These are phyloP conservation scores for Pogostemon cablin DNA, from an alignment of 257 asterid species.

Conservation along the genomic window DNA sequence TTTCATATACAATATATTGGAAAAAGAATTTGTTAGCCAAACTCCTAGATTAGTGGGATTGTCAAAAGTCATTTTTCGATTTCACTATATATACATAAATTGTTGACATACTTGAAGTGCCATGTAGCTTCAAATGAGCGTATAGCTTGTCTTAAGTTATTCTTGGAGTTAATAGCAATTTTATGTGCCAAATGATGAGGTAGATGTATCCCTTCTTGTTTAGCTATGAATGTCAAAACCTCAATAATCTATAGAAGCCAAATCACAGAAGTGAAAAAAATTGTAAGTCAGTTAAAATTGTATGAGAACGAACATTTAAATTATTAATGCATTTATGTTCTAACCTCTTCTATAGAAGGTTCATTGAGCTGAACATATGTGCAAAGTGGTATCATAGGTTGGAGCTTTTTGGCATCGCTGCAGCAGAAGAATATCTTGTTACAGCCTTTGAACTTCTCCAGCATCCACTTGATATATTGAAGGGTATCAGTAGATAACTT, in stretches of 20 bases:
- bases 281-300: constrained; percentile 22
- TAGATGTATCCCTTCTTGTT: constrained; percentile 55
- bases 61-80: constrained; percentile 10
- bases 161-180: constrained; percentile 70
- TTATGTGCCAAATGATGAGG: constrained; percentile 57
- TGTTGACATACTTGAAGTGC: constrained; percentile 53
- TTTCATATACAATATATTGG: constrained; percentile 28
- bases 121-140: constrained; percentile 93
- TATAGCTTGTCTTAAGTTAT: constrained; percentile 82
- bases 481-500: constrained; percentile 70
- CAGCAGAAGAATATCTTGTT: constrained; percentile 79
- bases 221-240: constrained; percentile 72
- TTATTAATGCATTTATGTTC: constrained; percentile 14
- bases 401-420: constrained; percentile 71
- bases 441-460: constrained; percentile 66
- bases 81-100: constrained; percentile 21
- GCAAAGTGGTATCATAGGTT: constrained; percentile 63
- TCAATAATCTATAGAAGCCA: constrained; percentile 53
- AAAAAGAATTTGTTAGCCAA: constrained; percentile 26
- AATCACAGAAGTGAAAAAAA: constrained; percentile 21
- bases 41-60: background rate
- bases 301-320: background rate
- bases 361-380: constrained; percentile 64
- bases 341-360: constrained; percentile 79
- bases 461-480: constrained; percentile 73